phyloP scores from a whole-genome alignment of 202 grass and related monocot species.

The Carex arenaria region DNA sequence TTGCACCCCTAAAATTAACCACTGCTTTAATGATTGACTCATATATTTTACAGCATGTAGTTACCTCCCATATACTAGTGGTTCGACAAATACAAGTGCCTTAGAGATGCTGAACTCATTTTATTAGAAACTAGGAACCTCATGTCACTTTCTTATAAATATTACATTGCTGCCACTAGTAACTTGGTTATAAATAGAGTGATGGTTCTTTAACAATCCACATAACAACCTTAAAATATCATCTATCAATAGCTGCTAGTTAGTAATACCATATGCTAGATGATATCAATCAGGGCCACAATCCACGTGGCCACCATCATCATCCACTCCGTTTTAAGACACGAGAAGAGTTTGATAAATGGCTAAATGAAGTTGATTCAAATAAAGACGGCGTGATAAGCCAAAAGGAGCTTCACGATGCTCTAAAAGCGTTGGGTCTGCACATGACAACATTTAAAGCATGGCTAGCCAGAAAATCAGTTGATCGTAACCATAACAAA shows the following conservation, averaged over 20 bases:
- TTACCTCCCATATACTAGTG: not conserved
- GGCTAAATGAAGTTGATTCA: not conserved
- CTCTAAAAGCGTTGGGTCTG: not conserved
- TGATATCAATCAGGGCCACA: not conserved
- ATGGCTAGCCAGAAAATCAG: not conserved
- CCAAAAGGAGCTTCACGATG: slow-evolving; percentile 2
- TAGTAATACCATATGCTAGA: not conserved
- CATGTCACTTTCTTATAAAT: not conserved
- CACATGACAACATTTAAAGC: not conserved
- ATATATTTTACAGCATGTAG: not conserved
- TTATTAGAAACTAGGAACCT: not conserved
- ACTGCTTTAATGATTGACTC: not conserved
- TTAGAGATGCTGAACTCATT: not conserved
- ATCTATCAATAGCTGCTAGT: not conserved
- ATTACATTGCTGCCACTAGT: not conserved
- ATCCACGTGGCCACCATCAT: no score
- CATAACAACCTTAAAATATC: not conserved
- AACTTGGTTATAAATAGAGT: not conserved
- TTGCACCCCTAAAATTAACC: not conserved
- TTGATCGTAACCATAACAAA: slow-evolving; percentile 8
- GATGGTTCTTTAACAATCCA: not conserved
- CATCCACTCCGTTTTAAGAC: not conserved
- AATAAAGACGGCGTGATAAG: slow-evolving; percentile 21
- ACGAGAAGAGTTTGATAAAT: not conserved
- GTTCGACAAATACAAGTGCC: not conserved